Evolutionary conservation across 2,329 filamentous ascomycete genomes (phyloP), one percentile per base, ranked within the genome.

Genomic region (Madurella fahalii): DNA sequence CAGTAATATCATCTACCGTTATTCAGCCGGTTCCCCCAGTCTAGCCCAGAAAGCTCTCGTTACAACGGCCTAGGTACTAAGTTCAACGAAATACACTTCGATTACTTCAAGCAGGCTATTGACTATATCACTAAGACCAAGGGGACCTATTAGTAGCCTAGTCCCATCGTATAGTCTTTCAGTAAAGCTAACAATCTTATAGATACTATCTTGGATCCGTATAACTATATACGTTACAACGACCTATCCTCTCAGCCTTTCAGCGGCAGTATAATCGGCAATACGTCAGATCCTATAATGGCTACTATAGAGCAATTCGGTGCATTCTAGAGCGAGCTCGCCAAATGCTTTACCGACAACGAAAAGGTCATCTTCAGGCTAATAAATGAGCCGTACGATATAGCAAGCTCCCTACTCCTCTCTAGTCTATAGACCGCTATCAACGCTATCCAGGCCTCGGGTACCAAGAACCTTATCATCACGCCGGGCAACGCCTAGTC

Each of bases 201-300:
- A 64, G 69, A 79, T 58, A 71, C 70, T 9, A 76, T 80, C 55
- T 65, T 80, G 2, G 77, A 79, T 61, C 76, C 76, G 2, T 77
- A 79, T 66, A 79, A 78, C 63, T 77, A 79, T 62, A 79, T 79
- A 77, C 70, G 77, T 4, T 80, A 80, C 64, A 78, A 78, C 58
- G 70, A 80, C 60, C 77, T 77, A 1, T 74, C 70, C 16, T 68
- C 69, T 31, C 77, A 80, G 61, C 77, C 77, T 3, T 71, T 66
- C 52, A 73, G 71, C 7, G 77, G 77, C 40, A 75, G 72, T 59
- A 69, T 79, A 11, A 79, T 80, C 57, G 77, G 77, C 20, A 72
- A 78, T 63, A 64, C 68, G 0, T 67, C 69, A 1, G 74, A 81
- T 65, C 52, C 69, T 0, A 70, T 65, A 2, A 72, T 76, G 15